Evolutionary conservation across 768 basidiomycete species (phyloP).

Genomic region (Fistulinella prunicolor): DNA sequence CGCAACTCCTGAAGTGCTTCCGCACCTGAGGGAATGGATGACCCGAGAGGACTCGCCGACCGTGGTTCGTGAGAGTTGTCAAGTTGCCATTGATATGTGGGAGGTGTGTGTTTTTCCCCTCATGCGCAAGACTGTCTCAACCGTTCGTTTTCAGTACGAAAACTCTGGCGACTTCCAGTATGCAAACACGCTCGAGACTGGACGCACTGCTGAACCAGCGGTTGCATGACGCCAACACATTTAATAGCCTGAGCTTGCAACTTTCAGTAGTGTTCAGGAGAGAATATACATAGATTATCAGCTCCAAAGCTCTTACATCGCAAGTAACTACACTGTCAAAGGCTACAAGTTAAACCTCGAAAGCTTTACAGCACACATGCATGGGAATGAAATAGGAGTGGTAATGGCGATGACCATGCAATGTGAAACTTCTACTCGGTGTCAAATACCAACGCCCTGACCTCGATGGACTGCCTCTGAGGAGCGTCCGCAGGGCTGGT

Average conservation of each 20-base stretch:
- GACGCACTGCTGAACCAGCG: slow-evolving; percentile 6
- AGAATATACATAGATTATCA: not conserved
- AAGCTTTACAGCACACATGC: not conserved
- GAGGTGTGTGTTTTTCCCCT: slow-evolving; percentile 61
- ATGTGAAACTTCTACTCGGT: slow-evolving; percentile 29
- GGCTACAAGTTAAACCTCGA: not conserved
- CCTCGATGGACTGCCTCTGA: slow-evolving; percentile 43
- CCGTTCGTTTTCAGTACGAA: slow-evolving; percentile 52
- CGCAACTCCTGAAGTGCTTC: slow-evolving; percentile 86
- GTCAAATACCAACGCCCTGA: slow-evolving; percentile 44
- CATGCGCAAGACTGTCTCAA: not conserved
- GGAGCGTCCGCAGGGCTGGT: slow-evolving; percentile 35
- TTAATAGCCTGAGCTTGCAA: not conserved
- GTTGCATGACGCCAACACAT: too few species aligned
- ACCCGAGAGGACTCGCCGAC: slow-evolving; percentile 70
- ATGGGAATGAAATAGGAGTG: too few species aligned
- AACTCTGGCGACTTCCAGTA: slow-evolving; percentile 82
- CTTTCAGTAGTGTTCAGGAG: not conserved
- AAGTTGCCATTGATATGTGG: slow-evolving; percentile 97
- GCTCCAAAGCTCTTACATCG: not conserved
- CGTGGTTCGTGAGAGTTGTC: slow-evolving; percentile 94
- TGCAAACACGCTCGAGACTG: slow-evolving; percentile 48
- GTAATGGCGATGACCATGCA: too few species aligned
- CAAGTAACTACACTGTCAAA: too few species aligned
- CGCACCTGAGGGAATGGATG: slow-evolving; percentile 85